Evolutionary conservation across 805 yeast genomes (phyloP), one percentile per base, ranked within the genome.

Genomic region (Naumovozyma dairenensis): DNA sequence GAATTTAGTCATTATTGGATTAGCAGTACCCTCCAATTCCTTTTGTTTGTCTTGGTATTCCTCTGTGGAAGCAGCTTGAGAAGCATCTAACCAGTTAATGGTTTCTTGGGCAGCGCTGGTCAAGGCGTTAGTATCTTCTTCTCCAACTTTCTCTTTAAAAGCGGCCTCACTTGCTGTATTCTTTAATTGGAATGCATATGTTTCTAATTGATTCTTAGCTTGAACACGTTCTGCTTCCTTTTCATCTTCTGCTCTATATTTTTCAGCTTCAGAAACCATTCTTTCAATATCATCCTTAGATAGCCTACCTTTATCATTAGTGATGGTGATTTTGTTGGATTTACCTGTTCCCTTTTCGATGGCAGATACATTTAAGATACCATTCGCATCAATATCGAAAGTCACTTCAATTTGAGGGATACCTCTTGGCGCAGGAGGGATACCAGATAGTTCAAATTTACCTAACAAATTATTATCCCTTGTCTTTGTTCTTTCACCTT

Each of bases 341-440:
- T 86, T 87, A 70, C 96, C 96, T 45, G 96, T 87, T 69, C 95
- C 94, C 76, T 87, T 86, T 72, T 86, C 96, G 51, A 85, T 72
- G 40, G 96, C 96, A 49, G 92, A 79, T 35, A 86, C 96, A 66
- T 86, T 86, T 67, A 87, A 71, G 66, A 86, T 86, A 71, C 96
- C 96, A 66, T 87, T 86, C 48, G 96, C 95, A 64, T 86, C 96
- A 57, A 86, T 71, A 63, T 86, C 96, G 60, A 86, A 86, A 55
- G 95, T 86, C 49, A 86, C 96, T 73, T 86, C 96, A 53, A 86
- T 80, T 71, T 85, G 94, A 57, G 96, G 96, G 49, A 81, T 89
- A 74, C 96, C 96, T 71, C 95, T 84, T 67, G 95, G 95, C 25
- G 95, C 95, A 51, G 95, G 96, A 54, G 96, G 96, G 46, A 86